These are phyloP conservation scores for Blastocystis hominis DNA, from an alignment of 352 stramenopile species.

Conservation along the genomic window DNA sequence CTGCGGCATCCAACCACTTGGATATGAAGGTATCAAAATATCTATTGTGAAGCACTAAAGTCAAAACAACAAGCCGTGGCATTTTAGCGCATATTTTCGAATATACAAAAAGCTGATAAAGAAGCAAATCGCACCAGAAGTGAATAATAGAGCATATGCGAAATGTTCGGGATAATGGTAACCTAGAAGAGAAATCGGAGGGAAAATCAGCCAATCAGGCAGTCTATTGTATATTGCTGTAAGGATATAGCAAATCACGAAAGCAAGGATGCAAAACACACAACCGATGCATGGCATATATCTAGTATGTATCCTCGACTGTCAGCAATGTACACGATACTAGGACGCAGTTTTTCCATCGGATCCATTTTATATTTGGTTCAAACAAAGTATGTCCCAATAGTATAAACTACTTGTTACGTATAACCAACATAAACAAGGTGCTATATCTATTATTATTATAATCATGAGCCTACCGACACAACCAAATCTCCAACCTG, in stretches of 20 bases:
- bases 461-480: too few relatives aligned
- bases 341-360: neutral
- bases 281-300: conserved; percentile 11
- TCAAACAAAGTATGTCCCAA: too few relatives aligned
- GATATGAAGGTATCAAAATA: neutral
- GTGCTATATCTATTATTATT: too few relatives aligned
- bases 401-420: too few relatives aligned
- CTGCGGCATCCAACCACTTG: conserved; percentile 18
- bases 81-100: neutral
- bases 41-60: neutral
- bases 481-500: too few relatives aligned
- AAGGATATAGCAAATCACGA: conserved; percentile 20
- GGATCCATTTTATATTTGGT: neutral
- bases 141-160: conserved; percentile 42
- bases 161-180: conserved; percentile 19
- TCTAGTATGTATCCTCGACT: neutral
- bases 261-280: neutral
- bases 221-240: neutral
- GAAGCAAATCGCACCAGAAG: conserved; percentile 28
- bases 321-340: neutral
- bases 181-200: conserved; percentile 48
- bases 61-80: neutral
- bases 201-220: conserved; percentile 32
- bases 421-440: too few relatives aligned
- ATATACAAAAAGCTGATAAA: conserved; percentile 43